Evolutionary conservation across 139 green algal species (phyloP), one percentile per base, ranked within the genome.

Genomic region (Ettlia oleoabundans): DNA sequence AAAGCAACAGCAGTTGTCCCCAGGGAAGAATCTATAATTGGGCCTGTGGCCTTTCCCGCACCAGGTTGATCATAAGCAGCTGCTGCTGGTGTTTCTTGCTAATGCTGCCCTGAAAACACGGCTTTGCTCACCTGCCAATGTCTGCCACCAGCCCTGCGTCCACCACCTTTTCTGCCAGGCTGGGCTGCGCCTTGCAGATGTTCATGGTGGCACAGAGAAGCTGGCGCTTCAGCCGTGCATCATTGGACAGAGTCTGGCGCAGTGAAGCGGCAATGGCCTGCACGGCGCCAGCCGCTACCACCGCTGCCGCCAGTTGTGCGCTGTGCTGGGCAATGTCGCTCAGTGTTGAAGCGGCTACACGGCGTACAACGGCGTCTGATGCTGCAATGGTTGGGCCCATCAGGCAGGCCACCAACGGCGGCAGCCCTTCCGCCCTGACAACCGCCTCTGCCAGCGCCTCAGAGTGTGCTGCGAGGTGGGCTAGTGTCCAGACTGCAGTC

Each of bases 391-490:
- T 28, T n/a, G 64, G 9, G 64, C n/a, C 64, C 5, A 6, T n/a
- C 71, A 86, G 53, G 55, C 81, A 86, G 64, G n/a, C 52, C 13
- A 82, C 30, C 81, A 86, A 71, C 6, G 21, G 28, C 21, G 26
- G 28, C 55, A 85, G 51, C 9, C 28, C 47, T 21, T 62, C 67
- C 2, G 65, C 67, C 4, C 10, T 4, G 18, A 51, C 52, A 32
- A 35, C 37, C 2, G 26, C 3, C 0, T 28, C 67, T 0, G 80
- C 67, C 63, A 80, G 67, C 37, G 82, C 51, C 3, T 28, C 4
- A 28, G 22, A 32, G 58, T 80, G 80, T 3, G n/a, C 51, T 28
- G 37, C 52, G 4, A 63, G 28, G 38, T 53, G 33, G 9, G 76
- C 80, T n/a, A 85, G 38, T 26, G 75, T 33, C 80, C 69, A 85